These are phyloP conservation scores for Penicillium sp. DNA, from an alignment of 2,329 filamentous ascomycete genomes.

Conservation along the genomic window DNA sequence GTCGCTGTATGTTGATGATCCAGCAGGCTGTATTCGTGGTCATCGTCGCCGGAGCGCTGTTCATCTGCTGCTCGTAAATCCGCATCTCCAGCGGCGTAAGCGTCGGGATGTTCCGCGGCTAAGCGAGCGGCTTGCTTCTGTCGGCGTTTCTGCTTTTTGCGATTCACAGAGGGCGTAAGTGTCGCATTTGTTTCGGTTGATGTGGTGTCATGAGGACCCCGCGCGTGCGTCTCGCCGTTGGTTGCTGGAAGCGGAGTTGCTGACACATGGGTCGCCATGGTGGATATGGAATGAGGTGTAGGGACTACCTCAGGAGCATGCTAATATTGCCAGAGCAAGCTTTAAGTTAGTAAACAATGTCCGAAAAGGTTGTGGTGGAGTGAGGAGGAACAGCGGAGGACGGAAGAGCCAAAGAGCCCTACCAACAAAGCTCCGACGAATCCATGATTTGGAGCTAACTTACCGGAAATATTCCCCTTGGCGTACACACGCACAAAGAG, in stretches of 20 bases:
- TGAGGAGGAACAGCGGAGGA: slow-evolving; percentile 22
- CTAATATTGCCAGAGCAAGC: slow-evolving; percentile 9
- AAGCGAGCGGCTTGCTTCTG: slow-evolving; percentile 77
- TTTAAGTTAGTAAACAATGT: slow-evolving; percentile 7
- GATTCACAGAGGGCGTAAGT: slow-evolving; percentile 59
- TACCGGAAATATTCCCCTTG: slow-evolving; percentile 19
- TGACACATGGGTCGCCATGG: slow-evolving; percentile 32
- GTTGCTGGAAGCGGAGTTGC: slow-evolving; percentile 27
- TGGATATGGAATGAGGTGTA: slow-evolving; percentile 23
- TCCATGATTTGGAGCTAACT: slow-evolving; percentile 18
- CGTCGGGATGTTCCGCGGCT: slow-evolving; percentile 53
- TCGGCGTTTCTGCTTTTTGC: slow-evolving; percentile 92
- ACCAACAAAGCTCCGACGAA: slow-evolving; percentile 29
- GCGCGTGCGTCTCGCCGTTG: slow-evolving; percentile 30
- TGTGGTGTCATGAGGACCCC: slow-evolving; percentile 22
- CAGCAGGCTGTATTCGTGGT: slow-evolving; percentile 32
- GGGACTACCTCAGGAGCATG: slow-evolving; percentile 23
- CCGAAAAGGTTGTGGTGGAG: slow-evolving; percentile 8
- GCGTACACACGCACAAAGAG: slow-evolving; percentile 10
- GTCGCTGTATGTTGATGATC: slow-evolving; percentile 48
- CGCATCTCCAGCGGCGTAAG: slow-evolving; percentile 24
- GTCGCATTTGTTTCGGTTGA: slow-evolving; percentile 12
- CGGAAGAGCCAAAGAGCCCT: slow-evolving; percentile 25
- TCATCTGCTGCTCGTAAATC: slow-evolving; percentile 32
- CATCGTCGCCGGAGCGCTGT: slow-evolving; percentile 31